Base-by-base conservation (phyloP, 371 early-diverging fungal genomes). In the Rhizomucor miehei region DNA sequence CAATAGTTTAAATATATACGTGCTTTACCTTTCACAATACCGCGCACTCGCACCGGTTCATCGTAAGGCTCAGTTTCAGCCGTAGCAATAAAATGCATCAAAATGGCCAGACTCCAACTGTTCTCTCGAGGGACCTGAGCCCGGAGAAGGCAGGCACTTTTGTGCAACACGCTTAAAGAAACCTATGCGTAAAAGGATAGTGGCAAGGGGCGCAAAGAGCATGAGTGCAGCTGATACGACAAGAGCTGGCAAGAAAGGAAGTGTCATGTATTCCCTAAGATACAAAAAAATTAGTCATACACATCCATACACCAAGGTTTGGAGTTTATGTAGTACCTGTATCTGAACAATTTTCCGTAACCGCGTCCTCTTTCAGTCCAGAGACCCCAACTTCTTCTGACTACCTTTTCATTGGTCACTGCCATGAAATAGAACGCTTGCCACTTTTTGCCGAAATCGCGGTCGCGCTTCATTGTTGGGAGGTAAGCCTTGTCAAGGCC, bases 371-470 rank as follows among this genome's bases (percentile, higher is more conserved):
- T 63, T 16, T 73, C 69, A 9, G 79, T 16, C 34, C 62, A 67
- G 0, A 85, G 69, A 4, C 72, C 75, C 62, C 73, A 67, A 48
- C 81, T 81, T 14, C 85, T 71, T 59, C 78, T 60, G 2, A 79
- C 86, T 0, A 86, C 79, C 53, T 71, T 69, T 34, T 67, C 71
- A 59, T 88, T 86, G 44, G 74, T 46, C 12, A 51, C 49, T 14
- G 80, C 65, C 87, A 86, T 87, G 36, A 84, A 13, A 60, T 80
- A 88, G 54, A 70, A 77, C 0, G 71, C 67, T 54, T 88, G 89
- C 86, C 88, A 88, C 48, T 62, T 56, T 17, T 65, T 41, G 23
- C 54, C 57, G 62, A 79, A 65, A 57, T 67, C 55, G 53, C 48
- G 24, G 65, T 72, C 68, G 17, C 65, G 44, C 46, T 62, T 19